Evolutionary conservation across 805 yeast genomes (phyloP), one percentile per base, ranked within the genome.

Genomic region (Cyberlindnera euphorbiae): DNA sequence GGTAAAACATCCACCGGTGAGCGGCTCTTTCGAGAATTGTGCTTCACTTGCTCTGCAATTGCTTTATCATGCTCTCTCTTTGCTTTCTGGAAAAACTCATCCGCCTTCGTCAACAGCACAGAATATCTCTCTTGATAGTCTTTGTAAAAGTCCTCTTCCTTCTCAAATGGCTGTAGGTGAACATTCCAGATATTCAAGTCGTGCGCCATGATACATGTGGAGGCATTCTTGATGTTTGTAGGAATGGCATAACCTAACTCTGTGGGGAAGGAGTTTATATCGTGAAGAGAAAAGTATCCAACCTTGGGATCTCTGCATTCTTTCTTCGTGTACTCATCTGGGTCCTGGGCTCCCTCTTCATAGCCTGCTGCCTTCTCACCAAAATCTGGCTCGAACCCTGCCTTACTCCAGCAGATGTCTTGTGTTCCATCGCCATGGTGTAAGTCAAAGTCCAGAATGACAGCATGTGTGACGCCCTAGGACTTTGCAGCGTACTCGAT

Each of bases 361-460:
- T 49, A 50, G 3, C 53, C 53, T 9, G 49, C 53, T 11, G 49
- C 45, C 4, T 9, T 36, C 12, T 67, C 73, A 21, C 66, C 73
- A 34, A 61, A 64, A 29, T 71, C 75, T 19, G 68, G 66, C 38
- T 69, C 67, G 47, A 75, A 71, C 0, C 86, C 85, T 1, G 83
- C 83, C 44, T 84, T 66, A 49, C 77, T 79, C 88, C 89, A 85
- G 49, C 89, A 78, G 18, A 85, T 80, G 56, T 85, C 94, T 50
- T 86, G 95, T 6, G 85, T 73, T 11, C 95, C 95, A 58, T 85
- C 95, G 13, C 95, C 95, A 53, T 85, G 95, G 53, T 85, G 95
- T 28, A 85, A 65, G 56, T 85, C 95, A 44, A 86, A 80, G 56
- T 85, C 95, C 21, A 85, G 59, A 14, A 85, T 81, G 1, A 82